Evolutionary conservation across 2,329 filamentous ascomycete genomes (phyloP).

Genomic region (Thielaviopsis musarum): DNA sequence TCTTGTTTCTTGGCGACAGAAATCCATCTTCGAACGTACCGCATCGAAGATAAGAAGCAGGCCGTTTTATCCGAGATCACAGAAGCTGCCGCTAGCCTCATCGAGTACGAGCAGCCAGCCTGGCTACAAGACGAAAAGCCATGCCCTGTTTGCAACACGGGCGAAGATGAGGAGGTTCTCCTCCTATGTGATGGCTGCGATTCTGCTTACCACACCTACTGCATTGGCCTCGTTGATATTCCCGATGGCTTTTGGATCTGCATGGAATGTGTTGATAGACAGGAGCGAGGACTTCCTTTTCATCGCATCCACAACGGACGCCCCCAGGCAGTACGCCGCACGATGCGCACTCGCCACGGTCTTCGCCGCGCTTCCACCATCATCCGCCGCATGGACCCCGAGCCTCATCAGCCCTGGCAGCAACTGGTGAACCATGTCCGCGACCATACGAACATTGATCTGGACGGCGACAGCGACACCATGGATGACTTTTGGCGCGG

Average conservation of each 20-base stretch:
- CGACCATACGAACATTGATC: conserved; percentile 56
- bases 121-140: conserved; percentile 48
- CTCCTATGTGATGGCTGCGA: conserved; percentile 88
- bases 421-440: conserved; percentile 43
- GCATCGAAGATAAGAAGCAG: conserved; percentile 73
- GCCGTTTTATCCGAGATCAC: background rate
- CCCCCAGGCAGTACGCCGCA: conserved; percentile 20
- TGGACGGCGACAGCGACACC: conserved; percentile 35
- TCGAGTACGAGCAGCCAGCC: conserved; percentile 49
- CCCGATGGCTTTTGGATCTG: conserved; percentile 80
- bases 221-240: conserved; percentile 63
- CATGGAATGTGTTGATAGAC: conserved; percentile 52
- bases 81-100: conserved; percentile 64
- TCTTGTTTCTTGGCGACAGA: conserved; percentile 24
- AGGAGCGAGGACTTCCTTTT: conserved; percentile 17
- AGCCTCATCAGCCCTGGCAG: conserved; percentile 51
- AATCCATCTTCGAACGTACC: conserved; percentile 38
- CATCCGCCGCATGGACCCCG: conserved; percentile 23
- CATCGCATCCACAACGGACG: conserved; percentile 14
- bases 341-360: conserved; percentile 18
- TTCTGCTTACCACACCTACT: conserved; percentile 79
- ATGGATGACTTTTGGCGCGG: background rate
- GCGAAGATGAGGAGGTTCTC: conserved; percentile 68
- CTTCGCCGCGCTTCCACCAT: conserved; percentile 20
- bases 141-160: conserved; percentile 69